A percentile compares a stretch with the other conserved stretches of the same genome.
Conservation (phyloP, 805 yeast genomes). For the Cyberlindnera veronae region DNA sequence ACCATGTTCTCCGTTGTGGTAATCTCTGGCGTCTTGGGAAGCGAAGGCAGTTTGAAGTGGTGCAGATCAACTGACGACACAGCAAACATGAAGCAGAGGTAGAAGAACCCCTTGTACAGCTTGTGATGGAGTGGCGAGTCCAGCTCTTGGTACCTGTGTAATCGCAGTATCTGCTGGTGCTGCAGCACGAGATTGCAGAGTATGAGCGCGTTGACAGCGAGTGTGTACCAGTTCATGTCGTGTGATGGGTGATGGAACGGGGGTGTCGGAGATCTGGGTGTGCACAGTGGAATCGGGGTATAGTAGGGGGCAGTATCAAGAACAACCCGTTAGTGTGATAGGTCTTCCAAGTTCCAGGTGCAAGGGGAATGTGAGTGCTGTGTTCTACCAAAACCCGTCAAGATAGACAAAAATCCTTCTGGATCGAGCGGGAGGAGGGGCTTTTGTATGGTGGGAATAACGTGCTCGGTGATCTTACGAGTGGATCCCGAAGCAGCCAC, state of each 20-base stretch:
- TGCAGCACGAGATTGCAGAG: constrained; percentile 7
- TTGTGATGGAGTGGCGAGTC: constrained; percentile 12
- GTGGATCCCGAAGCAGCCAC: no score
- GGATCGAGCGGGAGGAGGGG: no score
- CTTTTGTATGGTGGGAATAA: no score
- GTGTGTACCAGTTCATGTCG: constrained; percentile 9
- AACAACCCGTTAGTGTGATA: no score
- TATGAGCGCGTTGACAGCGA: constrained; percentile 5
- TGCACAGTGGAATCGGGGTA: no score
- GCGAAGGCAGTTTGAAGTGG: constrained; percentile 10
- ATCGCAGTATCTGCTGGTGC: constrained; percentile 11
- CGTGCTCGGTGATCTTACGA: no score
- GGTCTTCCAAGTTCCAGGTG: no score
- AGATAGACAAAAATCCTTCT: no score
- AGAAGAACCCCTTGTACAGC: constrained; percentile 9
- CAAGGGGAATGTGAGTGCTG: no score
- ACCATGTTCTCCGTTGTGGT: constrained; percentile 6
- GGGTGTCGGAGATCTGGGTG: no score
- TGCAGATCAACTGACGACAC: constrained; percentile 10
- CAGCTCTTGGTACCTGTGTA: constrained; percentile 10
- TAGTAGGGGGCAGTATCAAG: no score
- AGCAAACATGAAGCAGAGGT: constrained; percentile 8
- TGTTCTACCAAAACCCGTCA: no score
- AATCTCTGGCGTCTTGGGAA: neutral
- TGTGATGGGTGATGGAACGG: neutral